Base-by-base conservation (phyloP, 257 asterid species). In the Buddleja alternifolia region DNA sequence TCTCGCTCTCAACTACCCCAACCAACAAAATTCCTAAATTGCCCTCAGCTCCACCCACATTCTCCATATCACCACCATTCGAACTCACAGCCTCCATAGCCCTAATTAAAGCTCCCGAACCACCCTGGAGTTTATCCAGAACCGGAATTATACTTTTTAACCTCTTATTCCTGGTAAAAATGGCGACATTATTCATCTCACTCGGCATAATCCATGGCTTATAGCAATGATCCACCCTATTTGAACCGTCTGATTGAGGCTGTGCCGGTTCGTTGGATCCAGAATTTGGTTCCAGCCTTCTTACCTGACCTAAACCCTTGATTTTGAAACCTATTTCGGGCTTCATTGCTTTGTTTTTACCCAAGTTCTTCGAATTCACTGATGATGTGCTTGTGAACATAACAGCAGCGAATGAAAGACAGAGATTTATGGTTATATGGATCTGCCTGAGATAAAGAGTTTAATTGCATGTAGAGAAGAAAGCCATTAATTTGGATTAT, bases 161-260 rank as follows among this genome's bases (percentile, higher is more conserved):
- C 81, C 88, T 77, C 81, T 80, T 87, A 60, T 69, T 90, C 82
- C 98, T 84, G 54, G 84, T 76, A 70, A 83, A 90, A 36, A 89
- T 94, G 8, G 82, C 83, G 61, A 81, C 77, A 44, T 87, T 92
- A 50, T 81, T 86, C 23, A 79, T 81, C 79, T 77, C 85, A 17
- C 84, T 75, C 56, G 82, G 79, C 83, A 85, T 75, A 56, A 82
- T 78, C 73, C 76, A 58, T 40, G 75, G 60, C 51, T 29, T 77
- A 71, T 74, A 72, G 69, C 76, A 75, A 73, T 20, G 75, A 76
- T 73, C 90, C 71, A 36, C 63, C 72, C 72, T 40, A 54, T 62
- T 66, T 66, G 84, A 69, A 34, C 77, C 76, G 80, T 66, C 66
- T 2, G 81, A 60, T 42, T 80, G 84, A 73, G 71, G 73, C 8